A percentile compares a stretch with the other conserved stretches of the same genome.
Evolutionary conservation across 164 flowering plant species (phyloP).

Genomic region (Euptelea pleiosperma): DNA sequence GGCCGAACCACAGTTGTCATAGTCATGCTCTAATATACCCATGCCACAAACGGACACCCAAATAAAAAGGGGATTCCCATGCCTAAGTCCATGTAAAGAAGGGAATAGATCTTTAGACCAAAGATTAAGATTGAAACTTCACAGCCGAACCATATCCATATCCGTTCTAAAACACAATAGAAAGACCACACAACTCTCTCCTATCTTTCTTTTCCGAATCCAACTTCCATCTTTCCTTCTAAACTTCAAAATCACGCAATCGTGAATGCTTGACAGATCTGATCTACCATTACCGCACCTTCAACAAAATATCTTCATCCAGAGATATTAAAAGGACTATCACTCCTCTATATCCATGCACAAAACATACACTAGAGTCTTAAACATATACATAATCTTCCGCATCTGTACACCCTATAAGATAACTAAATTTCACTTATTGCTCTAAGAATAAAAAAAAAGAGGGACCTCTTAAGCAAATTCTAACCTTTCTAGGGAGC

Average conservation of each 20-base stretch:
- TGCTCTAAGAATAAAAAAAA: no score
- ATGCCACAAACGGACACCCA: no score
- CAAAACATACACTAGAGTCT: background rate
- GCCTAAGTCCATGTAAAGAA: no score
- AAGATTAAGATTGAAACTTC: background rate
- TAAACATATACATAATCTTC: background rate
- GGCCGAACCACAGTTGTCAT: no score
- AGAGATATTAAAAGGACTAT: background rate
- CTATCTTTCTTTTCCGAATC: background rate
- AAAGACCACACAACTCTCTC: background rate
- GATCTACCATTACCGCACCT: background rate
- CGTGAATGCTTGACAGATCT: background rate
- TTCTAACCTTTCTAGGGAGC: no score
- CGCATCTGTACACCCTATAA: background rate
- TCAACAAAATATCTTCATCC: background rate
- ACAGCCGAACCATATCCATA: background rate
- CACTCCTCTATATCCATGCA: background rate
- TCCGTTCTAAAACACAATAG: background rate
- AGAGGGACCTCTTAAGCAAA: no score
- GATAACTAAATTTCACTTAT: no score
- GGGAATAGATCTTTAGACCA: no score
- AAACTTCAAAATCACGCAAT: background rate
- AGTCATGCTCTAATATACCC: no score
- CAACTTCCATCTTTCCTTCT: background rate
- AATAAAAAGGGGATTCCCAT: no score